Evolutionary conservation across 495 filamentous ascomycete species (phyloP), one percentile per base, ranked within the genome.

Genomic region (Xylaria sp.): DNA sequence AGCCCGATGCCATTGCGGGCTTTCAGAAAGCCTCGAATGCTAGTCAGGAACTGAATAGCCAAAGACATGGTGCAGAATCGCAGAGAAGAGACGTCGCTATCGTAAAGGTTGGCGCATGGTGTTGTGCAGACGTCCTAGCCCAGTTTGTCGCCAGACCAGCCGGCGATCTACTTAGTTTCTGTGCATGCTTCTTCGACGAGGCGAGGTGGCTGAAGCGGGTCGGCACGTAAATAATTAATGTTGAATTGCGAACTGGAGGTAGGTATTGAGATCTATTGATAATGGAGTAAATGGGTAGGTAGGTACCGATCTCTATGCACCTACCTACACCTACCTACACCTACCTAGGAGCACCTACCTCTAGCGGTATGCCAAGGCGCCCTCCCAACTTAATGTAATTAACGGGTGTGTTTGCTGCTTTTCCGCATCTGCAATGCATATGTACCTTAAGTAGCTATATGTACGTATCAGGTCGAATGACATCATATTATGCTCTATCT

Each of bases 11-110:
- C 82, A 61, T 86, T 73, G 19, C 80, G 79, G 6, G 67, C 71
- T 12, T 76, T 71, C 71, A 85, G 77, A 59, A 81, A 80, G n/a
- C 71, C 68, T n/a, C 80, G 81, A 21, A 86, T 78, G 61, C 77
- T 77, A 8, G 64, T 48, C 24, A 86, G 79, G 68, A 86, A 85
- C 48, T 83, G 69, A 40, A 75, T 53, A 19, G 80, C 70, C 7
- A 84, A 75, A 33, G 77, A 76, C 83, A 85, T 85, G 24, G 66
- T 69, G 62, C 46, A 26, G 3, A 53, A 14, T 53, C 26, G 52
- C 70, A 48, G 55, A 37, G 21, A 43, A 24, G 55, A 52, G 44
- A 53, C 61, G 26, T 43, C 62, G 31, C 37, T 65, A 58, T 58
- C 61, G n/a, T 50, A 2, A 37, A 37, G 40, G 29, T 50, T 61